Evolutionary conservation across 805 yeast species (phyloP), one percentile per base, ranked within the genome.

Genomic region (Saccharomycodes ludwigii): DNA sequence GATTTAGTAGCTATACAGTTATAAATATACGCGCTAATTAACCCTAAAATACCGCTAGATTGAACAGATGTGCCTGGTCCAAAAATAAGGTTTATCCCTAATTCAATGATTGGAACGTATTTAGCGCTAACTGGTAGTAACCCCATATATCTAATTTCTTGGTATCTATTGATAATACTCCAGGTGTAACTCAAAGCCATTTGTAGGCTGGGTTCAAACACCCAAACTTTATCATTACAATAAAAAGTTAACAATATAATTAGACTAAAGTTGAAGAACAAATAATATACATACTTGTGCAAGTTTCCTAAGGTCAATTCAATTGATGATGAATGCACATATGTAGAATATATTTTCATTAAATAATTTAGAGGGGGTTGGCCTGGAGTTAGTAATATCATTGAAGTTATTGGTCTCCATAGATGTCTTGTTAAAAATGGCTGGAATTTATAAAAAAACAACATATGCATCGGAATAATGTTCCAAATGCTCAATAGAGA

Each of bases 1-100:
- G 81, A 68, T 24, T 61, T 54, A 1, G 81, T 73, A 43, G 74
- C 80, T 27, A 73, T 47, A 46, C 83, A 76, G 38, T 66, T 69
- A 53, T 73, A 75, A 4, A 72, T 36, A 45, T 76, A 76, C 1
- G 73, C 80, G 3, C 71, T 70, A 13, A 55, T 41, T 36, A 70
- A 61, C 3, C 83, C 83, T 24, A 68, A 47, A 4, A 66, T 38
- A 1, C 68, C 56, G 36, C 65, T 59, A 3, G 56, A 42, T 32
- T 64, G 59, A 13, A 61, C 49, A 4, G 54, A 46, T 24, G 53
- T 56, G 3, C 74, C 73, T 29, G 56, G 60, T 10, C 61, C 52
- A 27, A 66, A 56, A 12, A 68, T 39, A 40, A 64, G 63, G 4
- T 68, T 61, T 6, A 61, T 40, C 5, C 49, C 37, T 10, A 53